Base-by-base conservation (phyloP, 2,329 filamentous ascomycete species). In the Dendryphion nanum region DNA sequence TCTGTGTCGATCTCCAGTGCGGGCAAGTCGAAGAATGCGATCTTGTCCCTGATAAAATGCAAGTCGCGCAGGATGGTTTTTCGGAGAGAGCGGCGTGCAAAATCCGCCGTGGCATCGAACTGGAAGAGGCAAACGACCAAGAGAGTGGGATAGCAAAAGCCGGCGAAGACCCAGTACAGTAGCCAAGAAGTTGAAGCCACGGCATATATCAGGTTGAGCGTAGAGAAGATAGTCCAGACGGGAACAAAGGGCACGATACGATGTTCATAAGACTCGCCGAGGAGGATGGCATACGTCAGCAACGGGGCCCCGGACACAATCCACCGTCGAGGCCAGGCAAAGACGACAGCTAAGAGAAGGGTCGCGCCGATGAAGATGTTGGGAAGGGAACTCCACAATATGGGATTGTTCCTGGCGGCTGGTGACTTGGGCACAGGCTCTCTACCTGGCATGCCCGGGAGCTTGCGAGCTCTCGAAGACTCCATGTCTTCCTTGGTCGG, bases 1-100 rank as follows among this genome's bases (percentile, higher is more conserved):
- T 76, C 72, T 0, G 70, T 74, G 46, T 78, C 75, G 30, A 78
- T 77, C 47, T 78, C 75, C 36, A 78, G 51, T 2, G 74, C 75
- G 0, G 76, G 73, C 5, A 75, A 50, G 35, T 72, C 64, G 44
- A 74, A 74, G 36, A 73, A 58, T 3, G 72, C 73, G 38, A 78
- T 64, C 41, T 70, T 71, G 41, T 78, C 74, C 32, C 70, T 69
- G 43, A 74, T 71, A 47, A 77, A 76, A 40, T 76, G 71, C 16
- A 74, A 47, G 24, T 70, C 59, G 31, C 67, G 53, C 18, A 71
- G 56, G 7, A 75, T 51, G 16, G 51, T 55, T 14, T 59, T 61
- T 32, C 60, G 43, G 5, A 72, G 55, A 6, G 43, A 51, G 19
- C 57, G 59, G 20, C 70, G 56, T 10, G 62, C 64, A 20, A 68